A percentile compares a stretch with the other conserved stretches of the same genome.
Evolutionary conservation across 2,329 filamentous ascomycete genomes (phyloP).

Genomic region (Xylaria sp.): DNA sequence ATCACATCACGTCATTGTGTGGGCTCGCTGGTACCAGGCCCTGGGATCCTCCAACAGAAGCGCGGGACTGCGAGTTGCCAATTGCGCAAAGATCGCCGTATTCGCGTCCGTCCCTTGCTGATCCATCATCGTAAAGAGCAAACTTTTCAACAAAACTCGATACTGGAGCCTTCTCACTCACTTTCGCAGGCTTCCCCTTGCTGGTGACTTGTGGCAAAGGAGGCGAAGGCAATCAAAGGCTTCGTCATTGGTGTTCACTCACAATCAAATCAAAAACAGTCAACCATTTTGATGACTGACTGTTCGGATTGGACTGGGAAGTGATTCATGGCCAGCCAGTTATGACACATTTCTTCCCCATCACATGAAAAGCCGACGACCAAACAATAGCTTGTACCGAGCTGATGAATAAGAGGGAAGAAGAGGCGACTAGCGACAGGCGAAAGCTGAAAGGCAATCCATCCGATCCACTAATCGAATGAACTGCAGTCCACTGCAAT

Average conservation of each 20-base stretch:
- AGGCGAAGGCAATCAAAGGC: background rate
- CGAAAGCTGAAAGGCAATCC: slow-evolving; percentile 34
- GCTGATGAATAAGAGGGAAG: slow-evolving; percentile 26
- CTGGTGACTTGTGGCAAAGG: slow-evolving; percentile 27
- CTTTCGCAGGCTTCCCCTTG: slow-evolving; percentile 2
- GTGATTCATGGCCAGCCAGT: slow-evolving; percentile 31
- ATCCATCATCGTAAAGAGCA: background rate
- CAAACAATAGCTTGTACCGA: slow-evolving; percentile 2
- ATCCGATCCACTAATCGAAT: slow-evolving; percentile 20
- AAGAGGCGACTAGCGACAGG: slow-evolving; percentile 24
- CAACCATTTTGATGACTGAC: background rate
- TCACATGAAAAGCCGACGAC: slow-evolving; percentile 17
- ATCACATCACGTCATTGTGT: slow-evolving; percentile 9
- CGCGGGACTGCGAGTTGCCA: slow-evolving; percentile 6
- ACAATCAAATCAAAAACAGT: background rate
- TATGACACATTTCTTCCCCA: slow-evolving; percentile 23
- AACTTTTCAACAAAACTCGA: background rate
- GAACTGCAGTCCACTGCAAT: background rate
- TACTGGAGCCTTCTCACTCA: background rate
- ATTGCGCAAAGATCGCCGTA: slow-evolving; percentile 28
- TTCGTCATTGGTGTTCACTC: background rate
- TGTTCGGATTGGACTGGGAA: slow-evolving; percentile 17
- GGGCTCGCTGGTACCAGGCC: background rate
- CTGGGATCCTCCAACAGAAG: slow-evolving; percentile 6
- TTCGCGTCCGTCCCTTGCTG: slow-evolving; percentile 28